phyloP scores from a whole-genome alignment of 176 grass and related monocot species.

The Areca catechu region DNA sequence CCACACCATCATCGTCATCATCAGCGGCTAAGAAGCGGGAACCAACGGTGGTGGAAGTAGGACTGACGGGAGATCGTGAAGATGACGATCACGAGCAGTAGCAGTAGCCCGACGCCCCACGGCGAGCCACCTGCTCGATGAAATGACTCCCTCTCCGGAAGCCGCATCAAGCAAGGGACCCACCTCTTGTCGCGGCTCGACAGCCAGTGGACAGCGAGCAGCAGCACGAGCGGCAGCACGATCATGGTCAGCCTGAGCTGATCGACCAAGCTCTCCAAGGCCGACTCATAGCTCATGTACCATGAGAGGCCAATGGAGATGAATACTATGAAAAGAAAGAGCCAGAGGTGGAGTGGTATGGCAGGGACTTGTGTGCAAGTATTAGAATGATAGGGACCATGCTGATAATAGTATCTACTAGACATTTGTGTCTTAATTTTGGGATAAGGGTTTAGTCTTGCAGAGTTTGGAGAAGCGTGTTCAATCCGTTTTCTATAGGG shows the following conservation, averaged over 20 bases:
- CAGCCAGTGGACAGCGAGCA: slow-evolving; percentile 24
- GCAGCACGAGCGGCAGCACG: slow-evolving; percentile 21
- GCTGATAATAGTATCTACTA: no score
- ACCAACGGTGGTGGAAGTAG: slow-evolving; percentile 20
- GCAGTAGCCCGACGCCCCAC: slow-evolving; percentile 17
- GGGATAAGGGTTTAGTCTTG: no score
- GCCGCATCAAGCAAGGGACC: slow-evolving; percentile 8
- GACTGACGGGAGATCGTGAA: slow-evolving; percentile 36
- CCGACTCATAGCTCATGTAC: slow-evolving; percentile 11
- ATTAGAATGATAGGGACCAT: no score
- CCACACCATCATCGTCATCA: no score
- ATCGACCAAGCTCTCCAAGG: slow-evolving; percentile 9
- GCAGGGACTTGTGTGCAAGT: neutral
- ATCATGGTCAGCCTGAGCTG: slow-evolving; percentile 15
- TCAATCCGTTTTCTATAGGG: no score
- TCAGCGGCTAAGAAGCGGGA: slow-evolving; percentile 18
- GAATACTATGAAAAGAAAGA: slow-evolving; percentile 17
- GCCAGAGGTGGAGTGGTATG: slow-evolving; percentile 13
- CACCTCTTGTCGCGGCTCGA: slow-evolving; percentile 12
- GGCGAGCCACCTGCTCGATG: slow-evolving; percentile 15
- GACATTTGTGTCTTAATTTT: no score
- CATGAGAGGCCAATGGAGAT: slow-evolving; percentile 17
- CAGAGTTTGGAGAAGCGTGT: no score
- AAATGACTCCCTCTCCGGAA: slow-evolving; percentile 17
- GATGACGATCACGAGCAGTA: slow-evolving; percentile 16